Percentiles rank a stretch among this genome's conserved stretches.
phyloP scores from a whole-genome alignment of 192 early-diverging fungal genomes.

The Chytriomyces sp. region DNA sequence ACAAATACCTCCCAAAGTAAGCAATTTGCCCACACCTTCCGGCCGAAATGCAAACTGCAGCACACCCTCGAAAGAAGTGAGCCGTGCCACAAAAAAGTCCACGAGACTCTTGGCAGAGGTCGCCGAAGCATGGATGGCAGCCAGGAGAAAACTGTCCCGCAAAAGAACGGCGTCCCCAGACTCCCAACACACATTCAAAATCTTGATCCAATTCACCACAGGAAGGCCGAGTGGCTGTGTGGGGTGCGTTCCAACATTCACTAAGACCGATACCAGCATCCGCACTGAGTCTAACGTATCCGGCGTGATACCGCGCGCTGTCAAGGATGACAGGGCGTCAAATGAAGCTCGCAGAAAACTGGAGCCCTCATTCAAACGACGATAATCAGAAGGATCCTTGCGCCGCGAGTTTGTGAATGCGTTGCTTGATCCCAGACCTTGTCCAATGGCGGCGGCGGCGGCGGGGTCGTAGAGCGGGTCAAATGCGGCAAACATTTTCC shows the following conservation, averaged over 20 bases:
- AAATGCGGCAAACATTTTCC: neutral
- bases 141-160: neutral
- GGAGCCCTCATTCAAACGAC: slow-evolving; percentile 8
- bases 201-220: neutral
- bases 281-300: neutral
- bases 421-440: neutral
- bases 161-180: neutral
- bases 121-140: neutral
- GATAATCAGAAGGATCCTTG: slow-evolving; percentile 21
- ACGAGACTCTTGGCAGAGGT: slow-evolving; percentile 10
- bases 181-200: neutral
- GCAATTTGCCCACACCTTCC: slow-evolving; percentile 10
- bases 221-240: neutral
- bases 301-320: neutral
- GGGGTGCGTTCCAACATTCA: neutral
- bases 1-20: neutral
- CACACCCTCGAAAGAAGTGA: neutral
- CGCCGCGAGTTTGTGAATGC: neutral
- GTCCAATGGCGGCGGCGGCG: neutral
- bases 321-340: neutral
- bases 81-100: slow-evolving; percentile 8
- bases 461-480: neutral
- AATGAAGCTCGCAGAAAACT: slow-evolving; percentile 21
- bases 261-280: neutral
- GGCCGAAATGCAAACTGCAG: neutral